Evolutionary conservation across 1,139 yeast species (phyloP).

Genomic region (Candida gigantensis): DNA sequence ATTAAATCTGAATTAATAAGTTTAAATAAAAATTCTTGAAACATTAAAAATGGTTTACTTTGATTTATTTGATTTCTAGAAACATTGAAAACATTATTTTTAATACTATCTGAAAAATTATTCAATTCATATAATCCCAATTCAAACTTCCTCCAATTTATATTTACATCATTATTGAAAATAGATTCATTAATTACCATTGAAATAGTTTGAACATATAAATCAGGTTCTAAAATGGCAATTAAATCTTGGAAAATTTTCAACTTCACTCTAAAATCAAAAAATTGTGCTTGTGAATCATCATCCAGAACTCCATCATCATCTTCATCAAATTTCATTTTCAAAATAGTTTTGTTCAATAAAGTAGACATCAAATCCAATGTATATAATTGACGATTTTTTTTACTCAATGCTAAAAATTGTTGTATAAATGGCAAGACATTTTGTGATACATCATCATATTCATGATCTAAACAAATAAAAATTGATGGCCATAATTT

Average conservation of each 20-base stretch:
- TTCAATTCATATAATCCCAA: constrained; percentile 81
- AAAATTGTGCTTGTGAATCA: constrained; percentile 72
- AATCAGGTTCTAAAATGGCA: constrained; percentile 70
- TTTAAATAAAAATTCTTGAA: constrained; percentile 64
- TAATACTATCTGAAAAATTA: constrained; percentile 76
- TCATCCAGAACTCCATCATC: constrained; percentile 65
- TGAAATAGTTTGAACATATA: constrained; percentile 72
- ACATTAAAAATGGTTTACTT: constrained; percentile 61
- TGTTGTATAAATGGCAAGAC: constrained; percentile 80
- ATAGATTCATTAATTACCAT: constrained; percentile 63
- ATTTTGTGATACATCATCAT: constrained; percentile 84
- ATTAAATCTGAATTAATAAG: constrained; percentile 60
- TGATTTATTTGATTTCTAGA: constrained; percentile 63
- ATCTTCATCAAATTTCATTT: constrained; percentile 77
- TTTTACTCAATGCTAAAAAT: constrained; percentile 70
- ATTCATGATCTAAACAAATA: constrained; percentile 73
- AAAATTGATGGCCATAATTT: constrained; percentile 72
- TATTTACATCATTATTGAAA: constrained; percentile 24
- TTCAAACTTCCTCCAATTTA: constrained; percentile 81
- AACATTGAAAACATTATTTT: constrained; percentile 68
- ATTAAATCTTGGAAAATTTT: constrained; percentile 83
- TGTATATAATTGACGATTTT: constrained; percentile 37
- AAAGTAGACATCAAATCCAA: constrained; percentile 60
- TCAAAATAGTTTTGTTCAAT: constrained; percentile 68
- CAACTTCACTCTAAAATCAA: constrained; percentile 71